These are phyloP conservation scores for Quercus wislizeni DNA, from an alignment of 306 rosid species.

Conservation along the genomic window DNA sequence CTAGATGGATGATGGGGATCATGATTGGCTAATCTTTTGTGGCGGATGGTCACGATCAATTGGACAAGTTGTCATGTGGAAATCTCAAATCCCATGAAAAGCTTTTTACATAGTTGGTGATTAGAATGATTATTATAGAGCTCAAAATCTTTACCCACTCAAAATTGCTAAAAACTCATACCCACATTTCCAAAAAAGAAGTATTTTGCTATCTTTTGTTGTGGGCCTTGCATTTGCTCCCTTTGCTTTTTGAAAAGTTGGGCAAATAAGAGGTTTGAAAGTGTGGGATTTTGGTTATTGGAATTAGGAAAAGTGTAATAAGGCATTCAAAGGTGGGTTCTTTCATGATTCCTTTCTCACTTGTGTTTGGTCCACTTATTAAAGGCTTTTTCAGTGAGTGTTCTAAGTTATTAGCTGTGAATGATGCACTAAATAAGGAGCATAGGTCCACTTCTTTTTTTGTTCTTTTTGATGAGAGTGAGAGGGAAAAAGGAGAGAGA, in stretches of 20 bases:
- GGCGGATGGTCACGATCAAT: slow-evolving; percentile 19
- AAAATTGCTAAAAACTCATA: slow-evolving; percentile 30
- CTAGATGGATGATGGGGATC: slow-evolving; percentile 12
- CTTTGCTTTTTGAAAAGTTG: slow-evolving; percentile 66
- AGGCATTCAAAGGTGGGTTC: slow-evolving; percentile 51
- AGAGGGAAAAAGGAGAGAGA: background rate
- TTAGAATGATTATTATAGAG: slow-evolving; percentile 54
- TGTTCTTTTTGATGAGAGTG: slow-evolving; percentile 8
- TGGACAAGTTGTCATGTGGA: slow-evolving; percentile 45
- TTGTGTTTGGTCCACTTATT: slow-evolving; percentile 38
- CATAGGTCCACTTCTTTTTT: slow-evolving; percentile 20
- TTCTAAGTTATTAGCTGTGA: slow-evolving; percentile 24
- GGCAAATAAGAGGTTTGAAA: slow-evolving; percentile 64
- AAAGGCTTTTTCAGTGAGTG: slow-evolving; percentile 6
- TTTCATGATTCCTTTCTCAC: slow-evolving; percentile 48
- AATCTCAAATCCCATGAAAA: slow-evolving; percentile 55
- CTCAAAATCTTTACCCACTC: slow-evolving; percentile 40
- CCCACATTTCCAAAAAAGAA: slow-evolving; percentile 51
- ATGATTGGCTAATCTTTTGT: slow-evolving; percentile 19
- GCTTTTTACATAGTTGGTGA: slow-evolving; percentile 32
- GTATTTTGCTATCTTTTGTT: slow-evolving; percentile 24
- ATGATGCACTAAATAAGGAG: slow-evolving; percentile 38
- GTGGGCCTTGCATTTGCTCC: slow-evolving; percentile 41
- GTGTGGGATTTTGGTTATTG: slow-evolving; percentile 50
- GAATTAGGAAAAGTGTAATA: slow-evolving; percentile 67